Evolutionary conservation across 768 basidiomycete genomes (phyloP).

Genomic region (Dendrothele bispora): DNA sequence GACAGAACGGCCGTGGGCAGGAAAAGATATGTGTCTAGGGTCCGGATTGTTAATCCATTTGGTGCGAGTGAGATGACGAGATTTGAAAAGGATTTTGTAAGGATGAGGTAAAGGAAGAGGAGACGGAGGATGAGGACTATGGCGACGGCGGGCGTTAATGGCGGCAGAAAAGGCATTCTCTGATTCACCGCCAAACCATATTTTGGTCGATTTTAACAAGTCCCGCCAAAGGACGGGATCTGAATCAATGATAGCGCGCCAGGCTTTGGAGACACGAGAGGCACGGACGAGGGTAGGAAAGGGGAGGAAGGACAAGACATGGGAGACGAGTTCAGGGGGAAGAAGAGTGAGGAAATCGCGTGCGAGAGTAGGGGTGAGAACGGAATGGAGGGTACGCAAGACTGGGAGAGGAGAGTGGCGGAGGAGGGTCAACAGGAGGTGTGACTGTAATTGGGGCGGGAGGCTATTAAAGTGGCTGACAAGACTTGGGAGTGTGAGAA

Average conservation of each 20-base stretch:
- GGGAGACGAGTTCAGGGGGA: conserved; percentile 89
- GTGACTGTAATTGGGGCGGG: conserved; percentile 84
- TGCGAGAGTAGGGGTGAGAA: conserved; percentile 86
- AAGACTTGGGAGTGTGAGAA: conserved; percentile 83
- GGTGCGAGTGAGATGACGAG: conserved; percentile 75
- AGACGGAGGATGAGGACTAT: conserved; percentile 27
- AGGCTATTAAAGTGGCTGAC: conserved; percentile 79
- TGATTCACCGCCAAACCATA: conserved; percentile 88
- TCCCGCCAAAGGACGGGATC: conserved; percentile 91
- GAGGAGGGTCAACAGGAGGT: conserved; percentile 89
- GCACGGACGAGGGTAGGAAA: conserved; percentile 82
- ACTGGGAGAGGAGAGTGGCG: conserved; percentile 92
- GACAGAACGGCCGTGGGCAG: conserved; percentile 85
- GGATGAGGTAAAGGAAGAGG: conserved; percentile 78
- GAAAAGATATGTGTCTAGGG: conserved; percentile 79
- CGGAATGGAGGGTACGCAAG: conserved; percentile 83
- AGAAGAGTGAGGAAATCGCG: conserved; percentile 93
- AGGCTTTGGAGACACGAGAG: conserved; percentile 84
- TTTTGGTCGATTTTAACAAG: conserved; percentile 75
- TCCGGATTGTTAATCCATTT: conserved; percentile 77
- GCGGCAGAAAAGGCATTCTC: conserved; percentile 79
- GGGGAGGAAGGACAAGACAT: conserved; percentile 83
- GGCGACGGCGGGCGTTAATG: conserved; percentile 61
- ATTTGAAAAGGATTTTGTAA: conserved; percentile 92
- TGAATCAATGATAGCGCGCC: conserved; percentile 90